Conservation (phyloP, 2,329 filamentous ascomycete genomes). For the Xylaria sp. region DNA sequence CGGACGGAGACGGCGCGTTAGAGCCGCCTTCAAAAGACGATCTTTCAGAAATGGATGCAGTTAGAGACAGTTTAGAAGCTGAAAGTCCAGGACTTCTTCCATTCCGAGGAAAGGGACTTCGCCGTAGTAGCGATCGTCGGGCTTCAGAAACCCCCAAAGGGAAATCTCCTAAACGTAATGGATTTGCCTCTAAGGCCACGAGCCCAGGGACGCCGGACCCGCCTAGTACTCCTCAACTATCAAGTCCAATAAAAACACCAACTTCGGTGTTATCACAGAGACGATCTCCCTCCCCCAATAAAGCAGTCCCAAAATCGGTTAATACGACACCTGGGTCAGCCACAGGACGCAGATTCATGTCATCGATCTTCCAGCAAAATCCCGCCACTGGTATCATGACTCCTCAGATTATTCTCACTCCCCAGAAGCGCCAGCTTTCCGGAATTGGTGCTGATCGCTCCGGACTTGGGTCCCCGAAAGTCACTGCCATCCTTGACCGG, state of each 20-base stretch:
- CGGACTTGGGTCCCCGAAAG: conserved; percentile 79
- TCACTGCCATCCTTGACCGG: conserved; percentile 76
- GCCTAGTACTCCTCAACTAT: conserved; percentile 55
- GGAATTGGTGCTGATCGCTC: conserved; percentile 75
- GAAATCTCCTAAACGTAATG: conserved; percentile 45
- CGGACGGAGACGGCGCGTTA: conserved; percentile 57
- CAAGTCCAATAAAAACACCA: conserved; percentile 62
- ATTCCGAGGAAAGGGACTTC: conserved; percentile 61
- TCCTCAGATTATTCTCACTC: conserved; percentile 72
- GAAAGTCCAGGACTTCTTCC: conserved; percentile 66
- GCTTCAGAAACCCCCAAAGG: conserved; percentile 55
- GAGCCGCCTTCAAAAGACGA: conserved; percentile 52
- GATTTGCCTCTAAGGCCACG: conserved; percentile 36
- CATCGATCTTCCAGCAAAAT: conserved; percentile 50
- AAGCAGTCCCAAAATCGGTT: conserved; percentile 45
- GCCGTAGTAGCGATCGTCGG: conserved; percentile 58
- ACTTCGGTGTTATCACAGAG: conserved; percentile 57
- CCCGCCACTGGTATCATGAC: conserved; percentile 65
- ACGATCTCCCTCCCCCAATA: conserved; percentile 60
- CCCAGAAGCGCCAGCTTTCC: conserved; percentile 68
- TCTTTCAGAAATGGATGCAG: conserved; percentile 46
- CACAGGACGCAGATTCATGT: conserved; percentile 46
- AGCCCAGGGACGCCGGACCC: conserved; percentile 52
- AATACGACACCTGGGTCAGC: conserved; percentile 42
- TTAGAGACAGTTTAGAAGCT: conserved; percentile 57